Conservation (phyloP, 2,329 filamentous ascomycete species). For the Fusarium guadeloupense region DNA sequence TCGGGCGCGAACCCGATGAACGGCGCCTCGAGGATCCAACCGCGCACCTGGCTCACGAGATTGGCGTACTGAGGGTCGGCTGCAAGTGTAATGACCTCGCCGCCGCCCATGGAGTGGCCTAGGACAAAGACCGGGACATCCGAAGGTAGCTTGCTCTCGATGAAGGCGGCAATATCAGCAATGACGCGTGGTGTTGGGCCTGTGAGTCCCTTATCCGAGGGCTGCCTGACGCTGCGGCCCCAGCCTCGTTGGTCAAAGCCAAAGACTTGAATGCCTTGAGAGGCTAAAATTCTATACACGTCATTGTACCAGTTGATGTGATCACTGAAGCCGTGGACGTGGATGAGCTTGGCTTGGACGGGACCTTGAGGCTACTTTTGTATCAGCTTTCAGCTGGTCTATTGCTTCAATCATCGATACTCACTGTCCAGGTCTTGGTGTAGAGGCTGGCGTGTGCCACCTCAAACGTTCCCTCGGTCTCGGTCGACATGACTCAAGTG, state of each 20-base stretch:
- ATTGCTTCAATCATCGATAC: constrained; percentile 39
- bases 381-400: constrained; percentile 14
- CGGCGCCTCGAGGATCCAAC: constrained; percentile 80
- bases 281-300: constrained; percentile 76
- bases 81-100: constrained; percentile 72
- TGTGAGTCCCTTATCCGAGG: constrained; percentile 73
- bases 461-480: constrained; percentile 61
- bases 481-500: constrained; percentile 48
- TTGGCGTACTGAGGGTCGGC: constrained; percentile 61
- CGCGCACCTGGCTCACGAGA: constrained; percentile 69
- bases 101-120: constrained; percentile 93
- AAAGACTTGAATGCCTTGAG: constrained; percentile 77
- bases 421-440: constrained; percentile 68
- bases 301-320: constrained; percentile 80
- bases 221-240: constrained; percentile 74
- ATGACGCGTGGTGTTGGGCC: constrained; percentile 79
- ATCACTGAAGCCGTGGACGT: constrained; percentile 91
- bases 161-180: constrained; percentile 80
- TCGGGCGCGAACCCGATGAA: constrained; percentile 77
- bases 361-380: constrained; percentile 60
- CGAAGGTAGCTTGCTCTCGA: constrained; percentile 66
- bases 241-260: constrained; percentile 89
- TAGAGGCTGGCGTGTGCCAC: constrained; percentile 58
- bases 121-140: constrained; percentile 79
- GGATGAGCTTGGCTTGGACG: constrained; percentile 76